Conservation (phyloP, 1,284 basidiomycete species). For the Trichosporon faecale region DNA sequence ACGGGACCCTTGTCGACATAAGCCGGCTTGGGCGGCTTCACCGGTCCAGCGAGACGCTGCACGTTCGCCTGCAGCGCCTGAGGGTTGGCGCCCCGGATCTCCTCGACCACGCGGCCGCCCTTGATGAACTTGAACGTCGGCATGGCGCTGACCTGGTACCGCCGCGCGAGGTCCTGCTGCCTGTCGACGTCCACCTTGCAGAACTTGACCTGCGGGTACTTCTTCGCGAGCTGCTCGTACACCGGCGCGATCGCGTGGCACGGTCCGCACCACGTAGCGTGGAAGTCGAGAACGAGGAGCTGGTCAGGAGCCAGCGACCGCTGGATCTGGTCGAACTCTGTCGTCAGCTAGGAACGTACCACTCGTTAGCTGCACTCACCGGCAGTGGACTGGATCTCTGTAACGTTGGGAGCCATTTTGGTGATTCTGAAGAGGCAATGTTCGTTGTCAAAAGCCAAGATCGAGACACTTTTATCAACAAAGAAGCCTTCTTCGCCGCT, state of each 20-base stretch:
- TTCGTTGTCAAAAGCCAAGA: not conserved
- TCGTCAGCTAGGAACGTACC: not conserved
- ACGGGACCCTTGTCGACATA: slow-evolving; percentile 18
- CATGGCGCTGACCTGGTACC: slow-evolving; percentile 54
- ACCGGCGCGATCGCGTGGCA: slow-evolving; percentile 52
- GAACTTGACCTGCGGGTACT: slow-evolving; percentile 25
- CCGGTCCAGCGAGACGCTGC: slow-evolving; percentile 45
- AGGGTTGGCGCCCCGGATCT: slow-evolving; percentile 49
- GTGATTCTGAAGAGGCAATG: not conserved
- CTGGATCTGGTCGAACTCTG: slow-evolving; percentile 46
- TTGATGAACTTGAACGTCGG: slow-evolving; percentile 57
- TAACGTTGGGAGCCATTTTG: slow-evolving; percentile 2
- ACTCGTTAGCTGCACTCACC: slow-evolving; percentile 4
- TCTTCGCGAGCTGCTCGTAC: slow-evolving; percentile 39
- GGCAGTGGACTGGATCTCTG: slow-evolving; percentile 12
- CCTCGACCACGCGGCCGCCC: slow-evolving; percentile 47
- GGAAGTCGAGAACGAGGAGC: slow-evolving; percentile 45
- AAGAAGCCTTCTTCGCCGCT: not conserved
- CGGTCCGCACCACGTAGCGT: slow-evolving; percentile 48
- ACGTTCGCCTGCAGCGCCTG: slow-evolving; percentile 45
- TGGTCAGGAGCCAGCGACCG: slow-evolving; percentile 34
- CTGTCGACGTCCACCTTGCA: slow-evolving; percentile 55
- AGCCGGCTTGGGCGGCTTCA: slow-evolving; percentile 28
- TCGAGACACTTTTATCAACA: not conserved
- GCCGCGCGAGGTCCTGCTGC: slow-evolving; percentile 47